Base-by-base conservation (phyloP, 331 rosid genomes). In the Acacia concinna region DNA sequence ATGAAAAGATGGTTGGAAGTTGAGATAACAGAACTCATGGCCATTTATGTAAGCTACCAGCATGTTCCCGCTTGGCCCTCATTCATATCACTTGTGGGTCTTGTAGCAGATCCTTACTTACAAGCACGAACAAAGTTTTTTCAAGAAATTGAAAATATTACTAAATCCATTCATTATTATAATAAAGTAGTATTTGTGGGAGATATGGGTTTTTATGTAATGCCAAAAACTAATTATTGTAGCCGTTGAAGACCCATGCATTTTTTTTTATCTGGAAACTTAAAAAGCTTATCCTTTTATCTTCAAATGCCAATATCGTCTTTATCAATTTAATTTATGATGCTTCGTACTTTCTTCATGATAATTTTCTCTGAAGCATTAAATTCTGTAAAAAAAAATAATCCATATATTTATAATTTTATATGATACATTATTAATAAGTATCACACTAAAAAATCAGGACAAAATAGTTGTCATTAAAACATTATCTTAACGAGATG, bases 11-110 rank as follows among this genome's bases (percentile, higher is more conserved):
- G 79, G 79, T 73, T 73, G 75, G 84, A 80, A 28, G 79, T 65
- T 74, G 79, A 80, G 75, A 44, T 49, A 80, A 21, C 83, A 73
- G 31, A 64, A 51, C 20, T 70, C 27, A 73, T 73, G 75, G 79
- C 67, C 73, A 71, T 66, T 79, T 47, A 79, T 71, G 78, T 62
- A 25, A 59, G 68, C 37, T 54, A 35, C 73, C 68, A 79, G 27
- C 76, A 69, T 57, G 76, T 57, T 69, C 82, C 78, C 77, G 40
- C 60, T 38, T 65, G 60, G 63, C 69, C 74, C 47, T 65, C 74
- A 43, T 46, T 69, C 13, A 40, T 69, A 72, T 72, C 65, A 30
- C 46, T 52, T 37, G 74, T 74, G 79, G 84, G 84, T 73, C 84
- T 73, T 68, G 20, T 38, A 23, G 38, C 74, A 72, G 74, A 73